Percentiles rank a stretch among this genome's conserved stretches.
phyloP scores from a whole-genome alignment of 345 rosid species.

The Arabidopsis arenosa region DNA sequence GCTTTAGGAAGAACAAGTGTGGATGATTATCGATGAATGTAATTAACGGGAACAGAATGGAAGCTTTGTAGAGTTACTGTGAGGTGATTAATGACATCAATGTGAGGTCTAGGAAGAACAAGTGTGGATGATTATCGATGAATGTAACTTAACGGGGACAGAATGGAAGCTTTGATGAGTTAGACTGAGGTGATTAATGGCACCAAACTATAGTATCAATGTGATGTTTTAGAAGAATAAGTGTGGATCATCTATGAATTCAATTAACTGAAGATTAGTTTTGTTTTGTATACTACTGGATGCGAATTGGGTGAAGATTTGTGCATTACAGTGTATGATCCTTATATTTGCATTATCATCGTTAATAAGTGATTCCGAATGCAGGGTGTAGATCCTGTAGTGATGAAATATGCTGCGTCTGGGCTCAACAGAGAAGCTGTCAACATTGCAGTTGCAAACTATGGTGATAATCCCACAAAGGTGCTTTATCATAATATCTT shows the following conservation, averaged over 20 bases:
- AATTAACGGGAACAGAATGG: not conserved
- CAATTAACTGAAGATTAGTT: too few species aligned
- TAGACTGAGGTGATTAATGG: not conserved
- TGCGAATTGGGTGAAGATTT: constrained; percentile 7
- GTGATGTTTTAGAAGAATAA: not conserved
- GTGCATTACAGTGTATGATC: constrained; percentile 12
- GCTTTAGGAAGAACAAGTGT: not conserved
- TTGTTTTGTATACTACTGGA: not conserved
- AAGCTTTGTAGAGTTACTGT: not conserved
- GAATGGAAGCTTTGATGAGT: not conserved
- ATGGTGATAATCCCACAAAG: constrained; percentile 88
- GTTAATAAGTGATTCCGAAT: not conserved
- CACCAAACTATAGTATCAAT: constrained; percentile 8
- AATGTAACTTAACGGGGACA: not conserved
- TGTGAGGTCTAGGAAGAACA: not conserved
- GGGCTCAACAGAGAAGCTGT: constrained; percentile 79
- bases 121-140: constrained; percentile 7
- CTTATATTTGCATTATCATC: not conserved
- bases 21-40: not conserved
- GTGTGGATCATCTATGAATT: constrained; percentile 6
- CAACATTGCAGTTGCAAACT: constrained; percentile 72
- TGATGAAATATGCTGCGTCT: constrained; percentile 66
- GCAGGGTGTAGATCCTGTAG: constrained; percentile 76
- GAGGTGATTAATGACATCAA: not conserved
- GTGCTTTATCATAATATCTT: constrained; percentile 40